phyloP scores from a whole-genome alignment of 176 grass and related monocot species.

The Calamus simplicifolius region DNA sequence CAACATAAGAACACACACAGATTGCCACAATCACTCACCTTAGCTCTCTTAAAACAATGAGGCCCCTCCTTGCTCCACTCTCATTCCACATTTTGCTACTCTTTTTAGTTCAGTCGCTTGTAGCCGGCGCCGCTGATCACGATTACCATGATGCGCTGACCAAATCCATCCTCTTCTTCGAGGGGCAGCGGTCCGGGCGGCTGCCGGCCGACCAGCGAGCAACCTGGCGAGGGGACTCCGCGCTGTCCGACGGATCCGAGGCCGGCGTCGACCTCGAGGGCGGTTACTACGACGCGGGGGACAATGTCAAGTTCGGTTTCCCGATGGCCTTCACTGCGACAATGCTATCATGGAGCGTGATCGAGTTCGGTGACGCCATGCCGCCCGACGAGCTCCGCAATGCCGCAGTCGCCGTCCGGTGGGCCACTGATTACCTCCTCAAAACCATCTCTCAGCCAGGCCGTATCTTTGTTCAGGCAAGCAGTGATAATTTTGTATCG shows the following conservation, averaged over 20 bases:
- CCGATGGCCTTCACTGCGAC: constrained; percentile 93
- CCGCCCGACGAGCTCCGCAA: constrained; percentile 42
- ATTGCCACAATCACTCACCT: too few species aligned
- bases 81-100: constrained; percentile 13
- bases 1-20: too few species aligned
- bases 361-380: constrained; percentile 78
- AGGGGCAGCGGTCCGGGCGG: constrained; percentile 73
- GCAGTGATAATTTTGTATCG: too few species aligned
- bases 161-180: constrained; percentile 89
- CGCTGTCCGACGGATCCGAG: constrained; percentile 39
- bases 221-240: constrained; percentile 68
- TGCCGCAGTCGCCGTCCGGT: constrained; percentile 50
- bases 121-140: constrained; percentile 31
- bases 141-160: constrained; percentile 71
- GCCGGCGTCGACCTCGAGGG: constrained; percentile 69
- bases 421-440: constrained; percentile 88
- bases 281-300: constrained; percentile 90
- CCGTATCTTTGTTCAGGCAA: constrained; percentile 65
- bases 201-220: constrained; percentile 50
- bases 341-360: constrained; percentile 79
- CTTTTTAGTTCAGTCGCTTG: constrained; percentile 2
- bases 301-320: constrained; percentile 96
- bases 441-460: constrained; percentile 70
- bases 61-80: too few species aligned
- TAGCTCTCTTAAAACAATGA: too few species aligned